phyloP scores from a whole-genome alignment of 2,329 filamentous ascomycete species.

The Eutypella sp. region DNA sequence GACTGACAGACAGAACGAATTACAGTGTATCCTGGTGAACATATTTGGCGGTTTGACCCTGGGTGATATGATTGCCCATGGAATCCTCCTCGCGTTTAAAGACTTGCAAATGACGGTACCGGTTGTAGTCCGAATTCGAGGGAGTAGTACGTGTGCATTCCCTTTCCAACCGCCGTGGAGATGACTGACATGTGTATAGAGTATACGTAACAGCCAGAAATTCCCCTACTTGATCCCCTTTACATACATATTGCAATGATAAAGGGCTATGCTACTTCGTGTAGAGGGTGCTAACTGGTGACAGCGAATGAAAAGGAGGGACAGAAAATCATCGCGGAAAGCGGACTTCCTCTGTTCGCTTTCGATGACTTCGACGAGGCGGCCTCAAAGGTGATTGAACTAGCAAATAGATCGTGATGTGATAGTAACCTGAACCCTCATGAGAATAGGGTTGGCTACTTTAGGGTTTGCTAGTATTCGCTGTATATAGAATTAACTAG shows the following conservation, averaged over 20 bases:
- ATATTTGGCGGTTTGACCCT: constrained; percentile 58
- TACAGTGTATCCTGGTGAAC: constrained; percentile 47
- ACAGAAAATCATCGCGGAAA: constrained; percentile 63
- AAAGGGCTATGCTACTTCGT: not conserved
- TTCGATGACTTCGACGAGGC: constrained; percentile 75
- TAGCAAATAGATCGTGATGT: constrained; percentile 38
- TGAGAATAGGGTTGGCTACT: too few relatives aligned
- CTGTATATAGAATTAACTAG: not conserved
- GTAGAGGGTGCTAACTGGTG: not conserved
- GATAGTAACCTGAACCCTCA: too few relatives aligned
- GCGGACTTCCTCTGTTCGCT: constrained; percentile 61
- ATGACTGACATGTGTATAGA: not conserved
- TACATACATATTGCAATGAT: not conserved
- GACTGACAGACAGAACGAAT: not conserved
- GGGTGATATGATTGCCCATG: constrained; percentile 77
- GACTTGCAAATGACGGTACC: constrained; percentile 63
- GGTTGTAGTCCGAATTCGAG: constrained; percentile 71
- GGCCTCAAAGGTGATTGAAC: constrained; percentile 58
- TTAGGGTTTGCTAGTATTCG: not conserved
- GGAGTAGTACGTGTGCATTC: constrained; percentile 36
- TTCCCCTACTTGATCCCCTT: not conserved
- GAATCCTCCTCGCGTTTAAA: constrained; percentile 66
- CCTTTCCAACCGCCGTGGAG: too few relatives aligned
- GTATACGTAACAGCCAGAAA: not conserved
- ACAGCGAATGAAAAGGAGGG: constrained; percentile 63